A percentile compares a stretch with the other conserved stretches of the same genome.
phyloP scores from a whole-genome alignment of 2,329 filamentous ascomycete genomes.

The Podosphaera xanthii region DNA sequence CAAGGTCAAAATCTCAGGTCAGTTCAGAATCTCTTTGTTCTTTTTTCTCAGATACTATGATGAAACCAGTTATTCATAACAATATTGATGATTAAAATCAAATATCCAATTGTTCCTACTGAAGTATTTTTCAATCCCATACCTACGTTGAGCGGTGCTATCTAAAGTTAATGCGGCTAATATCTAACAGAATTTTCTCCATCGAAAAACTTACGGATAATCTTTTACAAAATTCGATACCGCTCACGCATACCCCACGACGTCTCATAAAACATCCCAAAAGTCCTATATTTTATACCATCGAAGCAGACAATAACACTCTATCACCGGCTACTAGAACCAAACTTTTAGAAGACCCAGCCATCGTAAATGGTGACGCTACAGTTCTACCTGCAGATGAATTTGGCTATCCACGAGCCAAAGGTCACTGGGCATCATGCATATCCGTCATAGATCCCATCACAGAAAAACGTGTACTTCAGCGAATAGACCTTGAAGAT shows the following conservation, averaged over 20 bases:
- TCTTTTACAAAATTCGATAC: slow-evolving; percentile 65
- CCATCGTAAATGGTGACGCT: slow-evolving; percentile 48
- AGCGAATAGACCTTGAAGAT: slow-evolving; percentile 60
- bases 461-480: slow-evolving; percentile 46
- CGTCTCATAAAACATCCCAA: slow-evolving; percentile 75
- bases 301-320: slow-evolving; percentile 83
- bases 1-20: slow-evolving; percentile 75
- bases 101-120: slow-evolving; percentile 95
- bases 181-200: slow-evolving; percentile 52
- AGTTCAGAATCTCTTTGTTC: slow-evolving; percentile 15
- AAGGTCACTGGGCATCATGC: slow-evolving; percentile 83
- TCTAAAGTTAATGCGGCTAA: slow-evolving; percentile 13
- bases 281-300: slow-evolving; percentile 74
- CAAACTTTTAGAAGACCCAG: slow-evolving; percentile 51
- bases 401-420: slow-evolving; percentile 70
- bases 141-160: not conserved
- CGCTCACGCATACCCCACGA: slow-evolving; percentile 74
- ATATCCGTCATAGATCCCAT: slow-evolving; percentile 79
- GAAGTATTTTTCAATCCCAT: slow-evolving; percentile 24
- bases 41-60: slow-evolving; percentile 14
- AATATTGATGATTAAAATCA: slow-evolving; percentile 29
- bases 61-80: slow-evolving; percentile 22
- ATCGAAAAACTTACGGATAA: slow-evolving; percentile 73
- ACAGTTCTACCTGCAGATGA: slow-evolving; percentile 50
- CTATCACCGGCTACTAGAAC: slow-evolving; percentile 55